Percentiles rank a stretch among this genome's conserved stretches.
These are phyloP conservation scores for Mycena sp. DNA, from an alignment of 1,284 basidiomycete genomes.

Conservation along the genomic window DNA sequence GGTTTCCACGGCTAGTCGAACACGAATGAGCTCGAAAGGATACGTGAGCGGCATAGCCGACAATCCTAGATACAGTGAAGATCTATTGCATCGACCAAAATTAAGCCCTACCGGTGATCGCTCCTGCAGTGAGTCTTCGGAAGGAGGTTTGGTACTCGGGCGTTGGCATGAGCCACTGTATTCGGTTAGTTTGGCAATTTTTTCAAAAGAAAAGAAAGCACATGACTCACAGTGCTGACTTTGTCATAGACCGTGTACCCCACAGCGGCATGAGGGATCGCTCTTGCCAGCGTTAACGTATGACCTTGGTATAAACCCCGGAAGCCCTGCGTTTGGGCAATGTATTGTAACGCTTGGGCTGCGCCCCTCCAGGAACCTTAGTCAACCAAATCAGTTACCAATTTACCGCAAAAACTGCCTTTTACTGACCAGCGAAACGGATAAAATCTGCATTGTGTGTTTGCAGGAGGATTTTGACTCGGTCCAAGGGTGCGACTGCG, in stretches of 20 bases:
- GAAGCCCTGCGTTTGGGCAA: constrained; percentile 79
- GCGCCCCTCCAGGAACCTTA: constrained; percentile 88
- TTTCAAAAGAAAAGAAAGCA: background rate
- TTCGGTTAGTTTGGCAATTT: constrained; percentile 52
- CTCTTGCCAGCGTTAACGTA: constrained; percentile 85
- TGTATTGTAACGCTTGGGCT: constrained; percentile 82
- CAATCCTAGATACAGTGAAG: constrained; percentile 65
- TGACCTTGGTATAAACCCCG: constrained; percentile 95
- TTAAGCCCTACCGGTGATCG: constrained; percentile 76
- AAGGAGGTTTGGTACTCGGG: constrained; percentile 80
- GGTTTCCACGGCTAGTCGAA: constrained; percentile 94
- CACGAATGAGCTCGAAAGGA: constrained; percentile 94
- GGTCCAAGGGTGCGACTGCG: constrained; percentile 94
- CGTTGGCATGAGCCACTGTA: constrained; percentile 85
- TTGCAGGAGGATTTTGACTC: constrained; percentile 99
- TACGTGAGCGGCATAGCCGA: constrained; percentile 93
- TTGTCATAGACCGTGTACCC: constrained; percentile 99
- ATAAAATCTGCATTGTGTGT: constrained; percentile 95
- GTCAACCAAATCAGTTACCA: background rate
- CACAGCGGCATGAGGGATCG: constrained; percentile 97
- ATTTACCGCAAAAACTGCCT: constrained; percentile 1
- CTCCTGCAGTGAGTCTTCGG: constrained; percentile 90
- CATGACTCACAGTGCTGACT: constrained; percentile 70
- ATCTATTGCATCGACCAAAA: background rate
- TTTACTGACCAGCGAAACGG: constrained; percentile 85